Conservation (phyloP, 495 filamentous ascomycete genomes). For the Aspergillus baeticus region DNA sequence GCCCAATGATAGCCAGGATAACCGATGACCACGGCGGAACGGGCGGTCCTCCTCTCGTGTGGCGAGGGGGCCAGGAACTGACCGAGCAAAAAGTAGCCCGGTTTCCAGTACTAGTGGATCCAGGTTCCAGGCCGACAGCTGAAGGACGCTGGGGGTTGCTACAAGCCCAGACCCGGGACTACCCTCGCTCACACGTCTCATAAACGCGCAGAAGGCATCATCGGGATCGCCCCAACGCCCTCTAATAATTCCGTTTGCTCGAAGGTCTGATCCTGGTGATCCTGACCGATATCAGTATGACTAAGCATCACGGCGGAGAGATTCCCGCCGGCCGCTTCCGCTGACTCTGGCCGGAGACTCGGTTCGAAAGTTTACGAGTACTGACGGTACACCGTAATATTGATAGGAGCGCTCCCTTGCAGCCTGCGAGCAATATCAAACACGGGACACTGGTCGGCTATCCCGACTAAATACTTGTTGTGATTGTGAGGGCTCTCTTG, state of each 20-base stretch:
- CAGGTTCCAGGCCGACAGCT: neutral
- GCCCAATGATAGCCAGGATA: neutral
- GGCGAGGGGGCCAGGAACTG: neutral
- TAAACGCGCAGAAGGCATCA: neutral
- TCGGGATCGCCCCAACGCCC: neutral
- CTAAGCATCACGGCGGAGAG: constrained; percentile 21
- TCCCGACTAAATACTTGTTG: neutral
- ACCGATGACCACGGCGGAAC: neutral
- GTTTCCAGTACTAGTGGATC: neutral
- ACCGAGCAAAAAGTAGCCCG: neutral
- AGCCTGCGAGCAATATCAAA: neutral
- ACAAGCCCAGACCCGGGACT: neutral
- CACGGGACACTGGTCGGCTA: neutral
- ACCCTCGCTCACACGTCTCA: no score
- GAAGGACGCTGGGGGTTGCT: neutral
- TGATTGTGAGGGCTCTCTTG: neutral
- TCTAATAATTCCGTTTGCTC: neutral
- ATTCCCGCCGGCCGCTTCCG: constrained; percentile 38
- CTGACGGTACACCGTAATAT: constrained; percentile 3
- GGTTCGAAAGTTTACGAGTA: constrained; percentile 9
- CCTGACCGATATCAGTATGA: neutral
- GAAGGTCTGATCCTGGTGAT: neutral
- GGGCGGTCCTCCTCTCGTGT: neutral
- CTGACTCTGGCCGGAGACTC: constrained; percentile 24
- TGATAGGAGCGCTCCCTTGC: neutral